Evolutionary conservation across 352 stramenopile species (phyloP).

Genomic region (Pythium rishiriense): DNA sequence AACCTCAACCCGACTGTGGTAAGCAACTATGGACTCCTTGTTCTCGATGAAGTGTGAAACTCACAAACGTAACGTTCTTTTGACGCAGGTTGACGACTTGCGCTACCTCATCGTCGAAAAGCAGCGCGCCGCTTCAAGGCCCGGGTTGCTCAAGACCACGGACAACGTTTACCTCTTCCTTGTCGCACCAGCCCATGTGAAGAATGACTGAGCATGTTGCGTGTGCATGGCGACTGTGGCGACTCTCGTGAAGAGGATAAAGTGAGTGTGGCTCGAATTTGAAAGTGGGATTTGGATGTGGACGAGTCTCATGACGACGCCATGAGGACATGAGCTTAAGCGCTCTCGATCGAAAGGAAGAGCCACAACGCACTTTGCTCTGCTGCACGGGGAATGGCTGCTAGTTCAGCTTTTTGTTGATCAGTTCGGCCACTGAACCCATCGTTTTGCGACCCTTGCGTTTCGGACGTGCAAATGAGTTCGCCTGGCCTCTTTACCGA

Average conservation of each 20-base stretch:
- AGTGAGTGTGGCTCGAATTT: no score
- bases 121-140: slow-evolving; percentile 47
- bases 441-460: neutral
- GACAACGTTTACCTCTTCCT: slow-evolving; percentile 81
- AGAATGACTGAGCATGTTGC: slow-evolving; percentile 25
- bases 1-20: slow-evolving; percentile 70
- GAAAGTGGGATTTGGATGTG: no score
- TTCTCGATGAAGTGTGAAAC: neutral
- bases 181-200: slow-evolving; percentile 43
- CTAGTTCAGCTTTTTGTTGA: no score
- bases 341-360: no score
- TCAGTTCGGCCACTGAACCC: no score
- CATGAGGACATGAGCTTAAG: no score
- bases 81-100: slow-evolving; percentile 60
- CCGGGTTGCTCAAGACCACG: slow-evolving; percentile 52
- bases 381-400: no score
- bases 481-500: neutral
- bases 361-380: no score
- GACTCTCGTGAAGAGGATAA: no score
- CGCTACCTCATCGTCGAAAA: slow-evolving; percentile 62
- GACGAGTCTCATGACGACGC: no score
- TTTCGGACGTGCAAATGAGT: neutral
- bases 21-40: neutral
- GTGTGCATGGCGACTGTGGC: no score
- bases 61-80: neutral